phyloP scores from a whole-genome alignment of 805 yeast genomes.

The Candida silvicultrix region DNA sequence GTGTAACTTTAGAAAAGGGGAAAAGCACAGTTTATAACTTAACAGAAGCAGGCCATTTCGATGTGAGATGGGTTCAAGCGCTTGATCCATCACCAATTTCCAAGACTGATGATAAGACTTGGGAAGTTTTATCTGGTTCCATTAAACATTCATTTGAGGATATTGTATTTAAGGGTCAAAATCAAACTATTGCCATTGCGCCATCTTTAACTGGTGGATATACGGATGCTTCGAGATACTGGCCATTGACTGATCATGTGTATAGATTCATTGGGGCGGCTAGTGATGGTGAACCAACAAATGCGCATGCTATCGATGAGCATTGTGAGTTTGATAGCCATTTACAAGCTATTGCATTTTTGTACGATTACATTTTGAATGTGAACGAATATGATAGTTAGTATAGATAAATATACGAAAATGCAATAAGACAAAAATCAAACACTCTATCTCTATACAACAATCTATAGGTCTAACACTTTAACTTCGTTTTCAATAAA shows the following conservation, averaged over 20 bases:
- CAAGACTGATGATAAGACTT: constrained; percentile 37
- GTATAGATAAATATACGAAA: not conserved
- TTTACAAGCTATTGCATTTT: constrained; percentile 50
- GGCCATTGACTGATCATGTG: constrained; percentile 48
- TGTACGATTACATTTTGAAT: constrained; percentile 37
- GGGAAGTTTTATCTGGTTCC: constrained; percentile 52
- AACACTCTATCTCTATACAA: not conserved
- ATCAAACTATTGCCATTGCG: constrained; percentile 23
- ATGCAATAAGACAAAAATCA: not conserved
- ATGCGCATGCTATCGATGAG: constrained; percentile 64
- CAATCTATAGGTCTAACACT: constrained; percentile 19
- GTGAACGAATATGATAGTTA: constrained; percentile 5
- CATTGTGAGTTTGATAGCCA: constrained; percentile 49
- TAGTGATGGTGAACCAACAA: constrained; percentile 15
- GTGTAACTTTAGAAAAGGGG: constrained; percentile 28
- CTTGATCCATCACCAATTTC: constrained; percentile 50
- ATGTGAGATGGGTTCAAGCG: constrained; percentile 10
- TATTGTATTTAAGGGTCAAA: constrained; percentile 24
- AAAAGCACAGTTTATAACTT: constrained; percentile 15
- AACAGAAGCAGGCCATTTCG: constrained; percentile 22
- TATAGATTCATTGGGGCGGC: constrained; percentile 36
- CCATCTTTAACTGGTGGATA: constrained; percentile 52
- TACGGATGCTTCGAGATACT: constrained; percentile 57
- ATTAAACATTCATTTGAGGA: constrained; percentile 50
- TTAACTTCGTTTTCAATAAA: constrained; percentile 38